A percentile compares a stretch with the other conserved stretches of the same genome.
phyloP scores from a whole-genome alignment of 176 grass and related monocot genomes.

The Thalia dealbata region DNA sequence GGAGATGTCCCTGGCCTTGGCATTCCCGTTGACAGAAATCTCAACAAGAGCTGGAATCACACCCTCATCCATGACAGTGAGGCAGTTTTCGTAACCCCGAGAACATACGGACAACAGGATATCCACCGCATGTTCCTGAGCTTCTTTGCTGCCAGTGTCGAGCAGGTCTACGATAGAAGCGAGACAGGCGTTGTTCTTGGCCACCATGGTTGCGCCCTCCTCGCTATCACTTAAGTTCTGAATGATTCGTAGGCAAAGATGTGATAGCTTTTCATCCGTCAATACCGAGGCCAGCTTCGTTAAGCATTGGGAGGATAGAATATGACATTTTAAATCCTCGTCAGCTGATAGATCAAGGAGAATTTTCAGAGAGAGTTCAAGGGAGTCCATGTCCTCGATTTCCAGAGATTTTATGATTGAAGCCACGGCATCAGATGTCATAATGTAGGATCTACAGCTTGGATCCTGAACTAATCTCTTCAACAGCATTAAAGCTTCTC shows the following conservation, averaged over 20 bases:
- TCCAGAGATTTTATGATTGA: conserved; percentile 40
- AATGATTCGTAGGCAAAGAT: conserved; percentile 59
- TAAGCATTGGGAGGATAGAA: conserved; percentile 58
- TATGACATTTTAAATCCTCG: conserved; percentile 30
- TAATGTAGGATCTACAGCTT: conserved; percentile 33
- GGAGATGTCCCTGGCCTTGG: conserved; percentile 47
- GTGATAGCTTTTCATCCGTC: conserved; percentile 38
- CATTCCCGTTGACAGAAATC: conserved; percentile 65
- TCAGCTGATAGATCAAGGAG: conserved; percentile 52
- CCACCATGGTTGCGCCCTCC: conserved; percentile 42
- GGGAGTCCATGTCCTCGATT: conserved; percentile 38
- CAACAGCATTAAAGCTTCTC: conserved; percentile 50
- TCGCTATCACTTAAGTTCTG: conserved; percentile 49
- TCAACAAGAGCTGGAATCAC: conserved; percentile 87
- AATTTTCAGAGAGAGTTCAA: conserved; percentile 53
- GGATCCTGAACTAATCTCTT: conserved; percentile 37
- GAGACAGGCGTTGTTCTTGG: conserved; percentile 42
- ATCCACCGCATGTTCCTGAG: conserved; percentile 54
- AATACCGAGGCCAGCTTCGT: conserved; percentile 48
- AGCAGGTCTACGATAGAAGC: conserved; percentile 61
- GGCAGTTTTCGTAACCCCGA: conserved; percentile 42
- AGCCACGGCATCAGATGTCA: conserved; percentile 35
- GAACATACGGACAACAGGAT: conserved; percentile 66
- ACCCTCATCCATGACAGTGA: conserved; percentile 74
- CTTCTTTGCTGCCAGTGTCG: conserved; percentile 47